Evolutionary conservation across 768 basidiomycete genomes (phyloP), one percentile per base, ranked within the genome.

Genomic region (Collybia nuda): DNA sequence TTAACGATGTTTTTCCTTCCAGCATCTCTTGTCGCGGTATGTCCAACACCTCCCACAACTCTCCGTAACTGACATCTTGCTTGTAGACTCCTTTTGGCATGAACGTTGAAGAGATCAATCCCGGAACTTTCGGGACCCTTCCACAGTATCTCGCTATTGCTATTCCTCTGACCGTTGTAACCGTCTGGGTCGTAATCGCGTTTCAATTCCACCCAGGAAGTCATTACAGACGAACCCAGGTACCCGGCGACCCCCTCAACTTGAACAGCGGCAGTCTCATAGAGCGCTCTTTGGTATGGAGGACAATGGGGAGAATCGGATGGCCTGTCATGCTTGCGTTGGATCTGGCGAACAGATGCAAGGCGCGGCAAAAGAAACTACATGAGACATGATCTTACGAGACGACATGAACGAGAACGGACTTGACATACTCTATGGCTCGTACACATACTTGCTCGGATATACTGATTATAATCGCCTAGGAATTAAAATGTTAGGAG

Each of bases 1-100:
- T 63, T 85, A 1, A 80, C 82, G 0, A 84, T 84, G 80, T 59
- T 82, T 15, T 85, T 84, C 61, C 65, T 85, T 7, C 84, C 84
- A 0, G 76, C 79, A 2, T 74, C 75, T 12, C 79, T 85, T 41
- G 63, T 70, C 26, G 73, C 74, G 6, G 74, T 76, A 57, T 45
- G 68, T 62, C 37, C 23, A 17, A 12, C n/a, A 23, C 45, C 49
- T 22, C 19, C 35, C 3, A 11, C 14, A 32, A 32, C 47, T 40
- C 19, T n/a, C 17, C 14, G 7, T 22, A 19, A 19, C 14, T 22
- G 35, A 42, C 24, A 26, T 22, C 19, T 23, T 41, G 35, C 22
- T 47, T 32, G 21, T 51, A 83, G 81, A 64, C 69, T 15, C 66
- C 76, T 4, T 84, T 81, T 46, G 77, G 81, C 4, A 84, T 84